Base-by-base conservation (phyloP, 1,139 yeast species). In the Hyphopichia burtonii region DNA sequence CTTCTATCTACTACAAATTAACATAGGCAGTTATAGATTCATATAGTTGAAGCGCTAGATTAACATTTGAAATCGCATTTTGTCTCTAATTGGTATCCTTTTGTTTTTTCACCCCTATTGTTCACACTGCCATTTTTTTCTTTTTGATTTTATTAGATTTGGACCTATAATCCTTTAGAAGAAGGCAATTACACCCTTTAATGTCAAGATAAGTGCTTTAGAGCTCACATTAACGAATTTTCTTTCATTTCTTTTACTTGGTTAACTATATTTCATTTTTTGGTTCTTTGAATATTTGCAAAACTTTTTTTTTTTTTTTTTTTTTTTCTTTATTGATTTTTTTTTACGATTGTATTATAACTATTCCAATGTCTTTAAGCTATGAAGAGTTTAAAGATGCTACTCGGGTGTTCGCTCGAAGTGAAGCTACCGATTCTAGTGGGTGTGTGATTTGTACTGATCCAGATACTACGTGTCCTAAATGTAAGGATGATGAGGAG, bases 401-500 rank as follows among this genome's bases (percentile, higher is more conserved):
- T 4, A 11, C 38, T 14, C 33, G 28, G 16, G 31, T 39, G 31
- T 42, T 39, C 31, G 34, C 31, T 22, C 35, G 42, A n/a, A 35
- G 16, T 34, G 19, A 31, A 12, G 14, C 39, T 6, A 34, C 32
- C 9, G 59, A 58, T 40, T 39, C 48, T 39, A 45, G 61, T 44
- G 68, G 69, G 1, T 83, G 88, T 67, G 78, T 82, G 12, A 45
- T 61, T 0, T 83, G 89, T 54, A 66, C 76, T 1, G 44, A 56
- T 1, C 54, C 63, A 0, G 63, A 66, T 0, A 53, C 58, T 14
- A 35, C 59, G 2, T 83, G 89, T 53, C 87, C 88, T 1, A 50
- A 48, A 3, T 85, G 93, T 65, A 63, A 59, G 0, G 53, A 55
- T n/a, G 74, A 74, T 40, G 76, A 80, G 53, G 73, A 70, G 50